Conservation (phyloP, 2,329 filamentous ascomycete genomes). For the Phialophora macrospora region DNA sequence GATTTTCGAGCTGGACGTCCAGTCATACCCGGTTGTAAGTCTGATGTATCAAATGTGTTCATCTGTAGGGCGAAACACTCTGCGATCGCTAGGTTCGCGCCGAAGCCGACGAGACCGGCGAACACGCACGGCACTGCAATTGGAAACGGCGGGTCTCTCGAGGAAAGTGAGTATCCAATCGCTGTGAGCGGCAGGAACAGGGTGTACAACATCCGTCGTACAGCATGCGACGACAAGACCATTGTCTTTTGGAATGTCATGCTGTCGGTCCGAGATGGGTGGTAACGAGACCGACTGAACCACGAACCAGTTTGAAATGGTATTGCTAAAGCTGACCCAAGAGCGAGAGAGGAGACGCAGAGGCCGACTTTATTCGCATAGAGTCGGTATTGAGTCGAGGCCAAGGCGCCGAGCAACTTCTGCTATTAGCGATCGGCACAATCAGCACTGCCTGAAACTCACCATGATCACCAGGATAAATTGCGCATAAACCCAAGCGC, state of each 20-base stretch:
- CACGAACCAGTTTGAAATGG: constrained; percentile 74
- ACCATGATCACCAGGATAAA: constrained; percentile 74
- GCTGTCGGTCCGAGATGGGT: constrained; percentile 65
- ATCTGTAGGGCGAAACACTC: constrained; percentile 79
- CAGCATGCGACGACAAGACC: constrained; percentile 72
- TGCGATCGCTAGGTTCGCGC: constrained; percentile 73
- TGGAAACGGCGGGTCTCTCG: constrained; percentile 64
- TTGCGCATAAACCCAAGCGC: constrained; percentile 78
- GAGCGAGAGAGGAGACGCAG: constrained; percentile 67
- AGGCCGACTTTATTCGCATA: constrained; percentile 69
- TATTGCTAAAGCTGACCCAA: constrained; percentile 71
- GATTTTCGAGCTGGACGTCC: constrained; percentile 53
- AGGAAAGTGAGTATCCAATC: constrained; percentile 69
- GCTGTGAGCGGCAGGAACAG: constrained; percentile 69
- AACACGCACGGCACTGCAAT: constrained; percentile 69
- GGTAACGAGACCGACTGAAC: constrained; percentile 68
- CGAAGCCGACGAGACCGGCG: constrained; percentile 69
- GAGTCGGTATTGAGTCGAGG: constrained; percentile 70
- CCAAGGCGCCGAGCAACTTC: constrained; percentile 69
- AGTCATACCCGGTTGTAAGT: constrained; percentile 73
- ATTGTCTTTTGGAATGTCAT: constrained; percentile 69
- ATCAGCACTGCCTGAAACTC: constrained; percentile 39
- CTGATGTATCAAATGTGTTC: constrained; percentile 81
- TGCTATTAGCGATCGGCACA: constrained; percentile 4
- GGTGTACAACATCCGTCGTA: constrained; percentile 71